Conservation (phyloP, 345 rosid genomes). For the Orychophragmus violaceus region DNA sequence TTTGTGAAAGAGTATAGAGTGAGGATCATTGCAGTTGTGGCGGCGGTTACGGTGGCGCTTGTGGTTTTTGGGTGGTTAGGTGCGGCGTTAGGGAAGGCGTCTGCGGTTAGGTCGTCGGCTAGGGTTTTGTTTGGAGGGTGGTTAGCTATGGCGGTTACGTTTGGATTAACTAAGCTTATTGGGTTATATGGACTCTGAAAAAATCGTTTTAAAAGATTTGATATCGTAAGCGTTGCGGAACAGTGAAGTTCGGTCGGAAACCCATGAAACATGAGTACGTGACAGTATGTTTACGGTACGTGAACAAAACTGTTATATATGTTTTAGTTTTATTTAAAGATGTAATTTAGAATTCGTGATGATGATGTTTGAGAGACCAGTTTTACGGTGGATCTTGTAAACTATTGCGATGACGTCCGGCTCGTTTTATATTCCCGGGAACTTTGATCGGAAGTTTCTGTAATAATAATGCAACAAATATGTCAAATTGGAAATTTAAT, state of each 20-base stretch:
- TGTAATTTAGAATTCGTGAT: too few relatives aligned
- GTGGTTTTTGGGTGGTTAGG: conserved; percentile 71
- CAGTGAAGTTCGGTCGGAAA: not conserved
- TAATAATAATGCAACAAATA: not conserved
- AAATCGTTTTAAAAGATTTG: not conserved
- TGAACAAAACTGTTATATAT: too few relatives aligned
- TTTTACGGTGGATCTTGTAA: conserved; percentile 17
- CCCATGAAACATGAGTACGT: not conserved
- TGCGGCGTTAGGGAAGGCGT: conserved; percentile 71
- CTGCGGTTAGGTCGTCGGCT: conserved; percentile 39
- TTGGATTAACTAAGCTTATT: conserved; percentile 71
- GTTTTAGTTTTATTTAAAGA: too few relatives aligned
- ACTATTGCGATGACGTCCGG: not conserved
- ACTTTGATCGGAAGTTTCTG: not conserved
- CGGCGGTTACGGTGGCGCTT: conserved; percentile 56
- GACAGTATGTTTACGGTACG: not conserved
- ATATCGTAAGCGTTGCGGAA: not conserved
- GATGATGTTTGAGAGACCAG: not conserved
- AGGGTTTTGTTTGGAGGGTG: conserved; percentile 90
- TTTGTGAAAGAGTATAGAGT: conserved; percentile 58
- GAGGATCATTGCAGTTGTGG: conserved; percentile 54
- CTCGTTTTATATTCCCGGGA: not conserved
- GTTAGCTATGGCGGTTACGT: conserved; percentile 90
- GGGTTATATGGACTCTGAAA: conserved; percentile 53
- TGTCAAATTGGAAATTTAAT: not conserved